phyloP scores from a whole-genome alignment of 2,329 filamentous ascomycete genomes.

The Fusarium miscanthi region DNA sequence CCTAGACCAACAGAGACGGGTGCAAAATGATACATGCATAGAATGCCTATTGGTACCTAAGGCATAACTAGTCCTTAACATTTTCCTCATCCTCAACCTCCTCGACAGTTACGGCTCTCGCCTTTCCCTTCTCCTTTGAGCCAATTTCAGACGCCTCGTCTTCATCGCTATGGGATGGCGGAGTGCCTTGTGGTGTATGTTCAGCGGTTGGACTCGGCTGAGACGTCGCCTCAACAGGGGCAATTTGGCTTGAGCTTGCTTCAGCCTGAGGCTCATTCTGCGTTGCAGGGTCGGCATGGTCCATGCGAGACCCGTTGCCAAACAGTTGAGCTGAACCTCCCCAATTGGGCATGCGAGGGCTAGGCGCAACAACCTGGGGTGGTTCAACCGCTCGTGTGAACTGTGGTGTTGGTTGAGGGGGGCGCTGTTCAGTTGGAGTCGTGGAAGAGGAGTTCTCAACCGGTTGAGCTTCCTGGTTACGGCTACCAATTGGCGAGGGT shows the following conservation, averaged over 20 bases:
- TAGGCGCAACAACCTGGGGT: slow-evolving; percentile 58
- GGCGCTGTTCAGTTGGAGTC: slow-evolving; percentile 19
- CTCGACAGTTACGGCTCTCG: slow-evolving; percentile 57
- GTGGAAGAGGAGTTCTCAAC: not conserved
- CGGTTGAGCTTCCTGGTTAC: slow-evolving; percentile 28
- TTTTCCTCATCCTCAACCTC: slow-evolving; percentile 38
- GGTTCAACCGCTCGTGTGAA: slow-evolving; percentile 38
- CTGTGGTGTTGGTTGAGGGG: slow-evolving; percentile 24
- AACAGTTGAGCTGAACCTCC: slow-evolving; percentile 63
- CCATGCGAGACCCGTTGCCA: slow-evolving; percentile 46
- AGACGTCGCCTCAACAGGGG: slow-evolving; percentile 3
- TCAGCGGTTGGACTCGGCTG: slow-evolving; percentile 16
- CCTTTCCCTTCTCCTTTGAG: slow-evolving; percentile 54
- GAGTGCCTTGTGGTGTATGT: slow-evolving; percentile 19
- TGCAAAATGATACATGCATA: not conserved
- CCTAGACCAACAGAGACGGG: not conserved
- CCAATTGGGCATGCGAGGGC: slow-evolving; percentile 63
- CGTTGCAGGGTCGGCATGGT: slow-evolving; percentile 32
- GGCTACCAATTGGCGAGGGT: slow-evolving; percentile 25
- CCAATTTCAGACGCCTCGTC: slow-evolving; percentile 25
- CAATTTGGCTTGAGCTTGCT: slow-evolving; percentile 16
- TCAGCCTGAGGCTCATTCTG: slow-evolving; percentile 26
- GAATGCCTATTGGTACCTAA: not conserved
- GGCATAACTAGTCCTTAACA: slow-evolving; percentile 17
- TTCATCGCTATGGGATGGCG: slow-evolving; percentile 25